Evolutionary conservation across 108 stramenopile species (phyloP).

Genomic region (Schizochytrium sp.): DNA sequence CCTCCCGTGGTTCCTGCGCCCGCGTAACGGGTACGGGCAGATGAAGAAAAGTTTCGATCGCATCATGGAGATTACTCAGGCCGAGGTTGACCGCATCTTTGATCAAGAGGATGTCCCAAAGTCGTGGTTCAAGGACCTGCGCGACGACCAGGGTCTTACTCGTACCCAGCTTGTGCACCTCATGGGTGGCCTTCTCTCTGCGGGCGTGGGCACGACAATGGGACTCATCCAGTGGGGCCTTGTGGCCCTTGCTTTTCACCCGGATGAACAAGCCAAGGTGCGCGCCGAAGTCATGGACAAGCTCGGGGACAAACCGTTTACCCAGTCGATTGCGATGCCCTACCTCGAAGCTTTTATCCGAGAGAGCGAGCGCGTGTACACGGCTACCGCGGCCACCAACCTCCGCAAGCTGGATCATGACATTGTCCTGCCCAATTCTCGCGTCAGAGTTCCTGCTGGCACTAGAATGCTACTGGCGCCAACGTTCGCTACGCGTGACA

Average conservation of each 20-base stretch:
- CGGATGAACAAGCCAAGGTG: background rate
- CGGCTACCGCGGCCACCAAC: background rate
- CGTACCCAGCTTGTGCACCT: background rate
- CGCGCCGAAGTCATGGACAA: background rate
- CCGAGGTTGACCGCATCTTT: background rate
- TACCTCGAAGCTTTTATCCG: background rate
- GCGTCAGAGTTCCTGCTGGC: background rate
- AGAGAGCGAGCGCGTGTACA: background rate
- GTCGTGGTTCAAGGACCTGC: background rate
- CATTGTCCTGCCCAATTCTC: background rate
- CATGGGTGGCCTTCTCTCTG: background rate
- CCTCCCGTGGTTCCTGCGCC: background rate
- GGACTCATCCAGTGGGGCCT: background rate
- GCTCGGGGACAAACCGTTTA: background rate
- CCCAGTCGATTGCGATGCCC: background rate
- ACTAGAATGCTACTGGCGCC: background rate
- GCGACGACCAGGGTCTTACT: background rate
- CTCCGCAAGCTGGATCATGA: background rate
- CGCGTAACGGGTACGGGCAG: background rate
- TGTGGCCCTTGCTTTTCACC: background rate
- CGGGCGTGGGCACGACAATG: background rate
- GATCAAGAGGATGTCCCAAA: background rate
- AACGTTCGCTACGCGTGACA: background rate
- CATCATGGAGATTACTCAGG: background rate
- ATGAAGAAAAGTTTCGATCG: background rate